phyloP scores from a whole-genome alignment of 768 basidiomycete genomes.

The Lactifluus volemus region DNA sequence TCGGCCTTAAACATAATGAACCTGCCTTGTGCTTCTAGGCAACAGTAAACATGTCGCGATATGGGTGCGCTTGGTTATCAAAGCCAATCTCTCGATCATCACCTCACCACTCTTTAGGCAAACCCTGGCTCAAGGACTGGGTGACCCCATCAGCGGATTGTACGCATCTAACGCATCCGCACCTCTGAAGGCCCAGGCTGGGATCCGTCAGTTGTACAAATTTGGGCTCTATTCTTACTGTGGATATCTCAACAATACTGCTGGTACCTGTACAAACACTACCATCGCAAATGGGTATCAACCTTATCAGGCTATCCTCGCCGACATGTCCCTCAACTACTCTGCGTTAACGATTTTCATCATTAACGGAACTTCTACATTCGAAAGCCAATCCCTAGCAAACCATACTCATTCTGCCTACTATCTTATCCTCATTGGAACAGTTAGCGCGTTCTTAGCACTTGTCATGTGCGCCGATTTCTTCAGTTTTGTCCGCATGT shows the following conservation, averaged over 20 bases:
- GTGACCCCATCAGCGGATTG: constrained; percentile 51
- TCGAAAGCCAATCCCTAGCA: constrained; percentile 52
- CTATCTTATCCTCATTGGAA: constrained; percentile 66
- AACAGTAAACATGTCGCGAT: constrained; percentile 59
- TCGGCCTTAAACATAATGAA: constrained; percentile 17
- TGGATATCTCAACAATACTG: constrained; percentile 51
- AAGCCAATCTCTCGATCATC: not conserved
- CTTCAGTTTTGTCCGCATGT: not conserved
- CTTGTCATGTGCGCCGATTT: constrained; percentile 48
- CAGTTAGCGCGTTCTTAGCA: constrained; percentile 56
- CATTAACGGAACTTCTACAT: constrained; percentile 40
- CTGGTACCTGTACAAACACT: constrained; percentile 56
- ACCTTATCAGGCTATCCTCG: constrained; percentile 55
- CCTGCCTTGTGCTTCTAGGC: constrained; percentile 34
- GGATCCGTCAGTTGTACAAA: constrained; percentile 62
- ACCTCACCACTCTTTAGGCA: constrained; percentile 31
- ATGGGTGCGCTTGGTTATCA: constrained; percentile 42
- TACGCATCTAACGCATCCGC: constrained; percentile 59
- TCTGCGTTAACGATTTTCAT: constrained; percentile 45
- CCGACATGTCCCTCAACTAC: constrained; percentile 63
- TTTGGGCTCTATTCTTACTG: constrained; percentile 82
- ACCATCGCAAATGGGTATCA: constrained; percentile 50
- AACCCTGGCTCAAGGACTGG: constrained; percentile 31
- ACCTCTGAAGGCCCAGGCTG: constrained; percentile 46
- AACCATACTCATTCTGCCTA: constrained; percentile 60